Conservation (phyloP, 306 rosid species). For the Fagus sylvatica region DNA sequence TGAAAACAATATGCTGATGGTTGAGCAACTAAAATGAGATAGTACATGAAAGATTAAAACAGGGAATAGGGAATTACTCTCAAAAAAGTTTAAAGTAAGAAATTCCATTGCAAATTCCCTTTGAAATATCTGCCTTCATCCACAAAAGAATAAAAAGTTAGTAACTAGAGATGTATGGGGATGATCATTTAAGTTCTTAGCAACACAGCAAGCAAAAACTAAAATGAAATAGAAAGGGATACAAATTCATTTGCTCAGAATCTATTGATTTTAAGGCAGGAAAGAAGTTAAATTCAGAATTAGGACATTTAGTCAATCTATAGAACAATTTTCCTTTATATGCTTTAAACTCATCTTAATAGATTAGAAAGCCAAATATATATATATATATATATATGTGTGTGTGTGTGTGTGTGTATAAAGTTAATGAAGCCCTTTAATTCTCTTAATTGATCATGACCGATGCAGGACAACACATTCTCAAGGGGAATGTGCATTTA, state of each 20-base stretch:
- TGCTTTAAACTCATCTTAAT: too few relatives aligned
- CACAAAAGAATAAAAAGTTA: constrained; percentile 42
- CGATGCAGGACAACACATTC: too few relatives aligned
- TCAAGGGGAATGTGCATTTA: too few relatives aligned
- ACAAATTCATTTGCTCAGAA: neutral
- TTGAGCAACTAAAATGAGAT: neutral
- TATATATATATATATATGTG: too few relatives aligned
- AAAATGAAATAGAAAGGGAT: neutral
- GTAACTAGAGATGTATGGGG: constrained; percentile 5
- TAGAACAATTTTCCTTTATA: too few relatives aligned
- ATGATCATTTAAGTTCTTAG: neutral
- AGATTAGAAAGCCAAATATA: too few relatives aligned
- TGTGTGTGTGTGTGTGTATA: too few relatives aligned
- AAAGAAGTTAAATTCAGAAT: too few relatives aligned
- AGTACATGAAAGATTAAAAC: neutral
- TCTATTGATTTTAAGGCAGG: too few relatives aligned
- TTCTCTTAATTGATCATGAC: too few relatives aligned
- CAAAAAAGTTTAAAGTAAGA: constrained; percentile 27
- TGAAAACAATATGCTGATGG: neutral
- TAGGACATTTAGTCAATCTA: too few relatives aligned
- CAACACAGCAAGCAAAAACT: neutral
- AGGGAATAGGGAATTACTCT: constrained; percentile 51
- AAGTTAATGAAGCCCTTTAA: too few relatives aligned
- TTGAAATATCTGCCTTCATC: constrained; percentile 80
- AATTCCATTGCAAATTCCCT: constrained; percentile 49